These are phyloP conservation scores for Colletotrichum noveboracense DNA, from an alignment of 2,329 filamentous ascomycete genomes.

Conservation along the genomic window DNA sequence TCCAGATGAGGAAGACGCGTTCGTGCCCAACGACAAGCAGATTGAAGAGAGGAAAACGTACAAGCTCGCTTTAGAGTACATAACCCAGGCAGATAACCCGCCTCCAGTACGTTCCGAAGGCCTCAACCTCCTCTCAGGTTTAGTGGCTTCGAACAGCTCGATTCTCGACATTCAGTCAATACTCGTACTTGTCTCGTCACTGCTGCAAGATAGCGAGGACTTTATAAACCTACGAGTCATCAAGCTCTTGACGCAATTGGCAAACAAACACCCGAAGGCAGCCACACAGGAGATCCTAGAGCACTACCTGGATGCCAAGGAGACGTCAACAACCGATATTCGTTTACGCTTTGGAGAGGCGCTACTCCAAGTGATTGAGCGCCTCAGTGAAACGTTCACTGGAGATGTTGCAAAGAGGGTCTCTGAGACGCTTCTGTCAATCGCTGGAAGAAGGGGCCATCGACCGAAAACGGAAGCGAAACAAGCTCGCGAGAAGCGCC, in stretches of 20 bases:
- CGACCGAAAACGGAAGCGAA: conserved; percentile 63
- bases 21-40: conserved; percentile 50
- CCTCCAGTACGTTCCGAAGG: conserved; percentile 72
- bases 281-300: conserved; percentile 69
- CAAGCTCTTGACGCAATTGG: conserved; percentile 67
- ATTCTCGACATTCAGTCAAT: conserved; percentile 71
- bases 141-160: conserved; percentile 61
- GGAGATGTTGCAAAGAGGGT: conserved; percentile 58
- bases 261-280: conserved; percentile 65
- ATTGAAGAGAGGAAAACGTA: conserved; percentile 68
- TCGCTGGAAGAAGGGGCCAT: conserved; percentile 68
- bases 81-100: conserved; percentile 65
- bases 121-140: conserved; percentile 60
- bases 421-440: conserved; percentile 63
- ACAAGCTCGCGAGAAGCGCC: conserved; percentile 56
- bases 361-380: conserved; percentile 67
- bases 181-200: conserved; percentile 66
- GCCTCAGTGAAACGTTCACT: conserved; percentile 59
- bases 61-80: conserved; percentile 67
- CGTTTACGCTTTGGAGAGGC: conserved; percentile 74
- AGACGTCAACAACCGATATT: conserved; percentile 64
- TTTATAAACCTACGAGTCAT: conserved; percentile 75
- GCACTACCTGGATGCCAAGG: conserved; percentile 68
- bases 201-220: conserved; percentile 71
- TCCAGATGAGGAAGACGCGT: conserved; percentile 40